These are phyloP conservation scores for Aciculosporium take DNA, from an alignment of 2,329 filamentous ascomycete species.

Conservation along the genomic window DNA sequence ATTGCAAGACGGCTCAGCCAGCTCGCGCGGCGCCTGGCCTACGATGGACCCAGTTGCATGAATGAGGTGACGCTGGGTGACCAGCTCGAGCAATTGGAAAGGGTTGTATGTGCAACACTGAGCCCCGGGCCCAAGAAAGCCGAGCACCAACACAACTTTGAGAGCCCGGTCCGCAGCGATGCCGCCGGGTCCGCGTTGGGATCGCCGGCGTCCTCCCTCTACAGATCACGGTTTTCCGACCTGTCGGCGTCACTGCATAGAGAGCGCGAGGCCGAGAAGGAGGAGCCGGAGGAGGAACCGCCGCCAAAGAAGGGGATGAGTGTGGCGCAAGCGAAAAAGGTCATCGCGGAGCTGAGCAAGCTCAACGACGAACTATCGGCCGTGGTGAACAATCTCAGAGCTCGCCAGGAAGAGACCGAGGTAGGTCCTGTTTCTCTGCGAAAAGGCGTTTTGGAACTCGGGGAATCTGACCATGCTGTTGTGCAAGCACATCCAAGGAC, in stretches of 20 bases:
- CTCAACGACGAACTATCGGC: conserved; percentile 36
- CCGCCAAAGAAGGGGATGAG: conserved; percentile 19
- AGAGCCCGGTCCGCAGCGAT: conserved; percentile 15
- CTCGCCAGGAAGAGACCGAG: conserved; percentile 45
- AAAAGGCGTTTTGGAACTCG: too few species aligned
- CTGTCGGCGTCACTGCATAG: conserved; percentile 22
- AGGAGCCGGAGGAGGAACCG: conserved; percentile 13
- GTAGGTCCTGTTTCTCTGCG: conserved; percentile 22
- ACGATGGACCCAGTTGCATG: conserved; percentile 17
- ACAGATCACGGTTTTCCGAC: conserved; percentile 26
- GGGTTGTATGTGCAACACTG: conserved; percentile 10
- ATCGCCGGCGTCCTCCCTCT: conserved; percentile 21
- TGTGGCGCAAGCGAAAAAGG: conserved; percentile 21
- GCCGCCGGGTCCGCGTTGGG: conserved; percentile 16
- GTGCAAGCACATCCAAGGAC: conserved; percentile 45
- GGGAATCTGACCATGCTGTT: not conserved
- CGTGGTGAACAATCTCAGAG: conserved; percentile 35
- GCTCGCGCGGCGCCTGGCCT: conserved; percentile 24
- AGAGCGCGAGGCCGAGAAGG: conserved; percentile 15
- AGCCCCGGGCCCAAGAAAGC: conserved; percentile 8
- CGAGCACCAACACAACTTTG: conserved; percentile 12
- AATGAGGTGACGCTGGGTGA: conserved; percentile 22
- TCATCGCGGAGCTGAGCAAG: conserved; percentile 22
- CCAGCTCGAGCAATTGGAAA: conserved; percentile 25
- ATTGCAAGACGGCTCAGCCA: conserved; percentile 28